phyloP scores from a whole-genome alignment of 2,329 filamentous ascomycete species.

The Neofusicoccum cordaticola region DNA sequence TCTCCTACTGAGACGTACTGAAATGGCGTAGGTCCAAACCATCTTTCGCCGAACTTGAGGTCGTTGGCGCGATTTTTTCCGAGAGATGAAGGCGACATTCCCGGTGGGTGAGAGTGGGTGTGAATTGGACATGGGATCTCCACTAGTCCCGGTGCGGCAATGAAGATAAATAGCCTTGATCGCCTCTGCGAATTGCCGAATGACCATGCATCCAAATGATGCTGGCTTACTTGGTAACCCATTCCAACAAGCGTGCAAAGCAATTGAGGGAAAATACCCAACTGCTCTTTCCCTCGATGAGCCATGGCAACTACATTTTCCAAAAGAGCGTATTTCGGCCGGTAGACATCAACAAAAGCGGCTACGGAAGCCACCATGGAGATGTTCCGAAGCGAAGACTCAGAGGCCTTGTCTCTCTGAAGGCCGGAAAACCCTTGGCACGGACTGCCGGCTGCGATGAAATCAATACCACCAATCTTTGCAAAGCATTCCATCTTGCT shows the following conservation, averaged over 20 bases:
- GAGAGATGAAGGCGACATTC: conserved; percentile 39
- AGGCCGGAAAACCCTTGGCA: conserved; percentile 72
- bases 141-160: conserved; percentile 63
- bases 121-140: conserved; percentile 56
- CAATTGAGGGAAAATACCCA: conserved; percentile 72
- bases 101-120: conserved; percentile 61
- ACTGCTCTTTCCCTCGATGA: conserved; percentile 43
- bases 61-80: conserved; percentile 44
- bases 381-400: conserved; percentile 63
- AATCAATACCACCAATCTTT: conserved; percentile 60
- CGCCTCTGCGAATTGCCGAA: conserved; percentile 66
- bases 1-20: conserved; percentile 52
- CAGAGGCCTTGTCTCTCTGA: conserved; percentile 57
- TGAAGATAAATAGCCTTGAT: conserved; percentile 66
- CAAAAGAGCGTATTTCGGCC: conserved; percentile 70
- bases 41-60: conserved; percentile 55
- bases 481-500: conserved; percentile 51
- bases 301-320: conserved; percentile 75
- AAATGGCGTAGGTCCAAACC: conserved; percentile 58
- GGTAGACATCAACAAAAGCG: conserved; percentile 70
- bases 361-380: conserved; percentile 76
- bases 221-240: conserved; percentile 71
- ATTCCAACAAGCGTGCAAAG: conserved; percentile 71
- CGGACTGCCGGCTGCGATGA: conserved; percentile 71
- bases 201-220: conserved; percentile 66